Percentiles rank a stretch among this genome's conserved stretches.
Evolutionary conservation across 2,329 filamentous ascomycete genomes (phyloP).

Genomic region (Paradendryphiella salina): DNA sequence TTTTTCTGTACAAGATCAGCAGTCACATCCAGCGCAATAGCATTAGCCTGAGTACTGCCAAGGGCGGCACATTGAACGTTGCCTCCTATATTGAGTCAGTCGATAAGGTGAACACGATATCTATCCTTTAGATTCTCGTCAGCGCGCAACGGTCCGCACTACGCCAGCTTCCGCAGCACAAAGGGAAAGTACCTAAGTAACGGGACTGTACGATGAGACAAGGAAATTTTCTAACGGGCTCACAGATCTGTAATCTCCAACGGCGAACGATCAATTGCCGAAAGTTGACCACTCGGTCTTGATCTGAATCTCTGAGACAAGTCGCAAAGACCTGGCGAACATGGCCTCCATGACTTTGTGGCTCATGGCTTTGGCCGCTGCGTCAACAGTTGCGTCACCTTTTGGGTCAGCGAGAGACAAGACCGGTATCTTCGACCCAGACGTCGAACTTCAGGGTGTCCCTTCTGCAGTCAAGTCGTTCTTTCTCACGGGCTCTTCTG

Average conservation of each 20-base stretch:
- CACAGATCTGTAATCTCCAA: conserved; percentile 15
- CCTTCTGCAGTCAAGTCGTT: conserved; percentile 24
- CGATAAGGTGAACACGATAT: conserved; percentile 5
- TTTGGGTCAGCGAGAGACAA: conserved; percentile 13
- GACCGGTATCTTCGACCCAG: conserved; percentile 15
- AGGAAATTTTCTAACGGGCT: conserved; percentile 12
- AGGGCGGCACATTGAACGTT: conserved; percentile 11
- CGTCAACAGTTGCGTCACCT: conserved; percentile 26
- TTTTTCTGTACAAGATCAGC: conserved; percentile 14
- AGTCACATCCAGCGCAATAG: conserved; percentile 8
- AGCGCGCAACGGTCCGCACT: conserved; percentile 10
- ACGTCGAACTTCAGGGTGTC: conserved; percentile 29
- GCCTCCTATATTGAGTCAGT: conserved; percentile 8
- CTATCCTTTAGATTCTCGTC: conserved; percentile 8
- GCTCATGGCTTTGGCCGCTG: conserved; percentile 31
- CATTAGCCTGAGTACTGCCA: conserved; percentile 16
- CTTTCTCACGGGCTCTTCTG: conserved; percentile 22
- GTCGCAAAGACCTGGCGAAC: conserved; percentile 9
- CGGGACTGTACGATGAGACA: neutral
- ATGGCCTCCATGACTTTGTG: conserved; percentile 25
- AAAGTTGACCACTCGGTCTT: conserved; percentile 1
- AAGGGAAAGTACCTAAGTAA: conserved; percentile 5
- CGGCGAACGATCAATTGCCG: conserved; percentile 13
- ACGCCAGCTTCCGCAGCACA: conserved; percentile 6
- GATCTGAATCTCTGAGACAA: conserved; percentile 1